These are phyloP conservation scores for Fusarium sp. DNA, from an alignment of 2,329 filamentous ascomycete species.

Conservation along the genomic window DNA sequence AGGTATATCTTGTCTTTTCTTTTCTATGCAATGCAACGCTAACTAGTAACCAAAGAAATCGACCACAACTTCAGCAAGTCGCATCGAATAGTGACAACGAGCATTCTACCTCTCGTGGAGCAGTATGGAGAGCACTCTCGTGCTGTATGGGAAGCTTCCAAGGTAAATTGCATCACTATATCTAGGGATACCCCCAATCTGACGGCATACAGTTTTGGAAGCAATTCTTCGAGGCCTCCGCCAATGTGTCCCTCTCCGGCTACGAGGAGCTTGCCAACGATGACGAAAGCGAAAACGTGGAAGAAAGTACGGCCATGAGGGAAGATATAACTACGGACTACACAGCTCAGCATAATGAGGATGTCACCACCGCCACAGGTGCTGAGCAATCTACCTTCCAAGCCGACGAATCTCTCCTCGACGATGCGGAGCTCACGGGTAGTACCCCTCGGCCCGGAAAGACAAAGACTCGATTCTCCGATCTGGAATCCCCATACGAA, in stretches of 20 bases:
- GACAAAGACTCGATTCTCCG: constrained; percentile 67
- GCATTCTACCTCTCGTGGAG: constrained; percentile 92
- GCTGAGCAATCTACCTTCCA: constrained; percentile 54
- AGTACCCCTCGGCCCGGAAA: constrained; percentile 75
- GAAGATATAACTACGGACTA: constrained; percentile 67
- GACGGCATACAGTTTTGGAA: constrained; percentile 85
- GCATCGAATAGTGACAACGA: constrained; percentile 94
- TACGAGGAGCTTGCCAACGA: constrained; percentile 86
- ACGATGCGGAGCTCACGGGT: constrained; percentile 71
- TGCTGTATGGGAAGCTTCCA: constrained; percentile 96
- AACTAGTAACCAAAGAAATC: constrained; percentile 76
- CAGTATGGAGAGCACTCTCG: constrained; percentile 95
- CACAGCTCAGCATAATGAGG: constrained; percentile 56
- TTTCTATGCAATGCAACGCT: constrained; percentile 2
- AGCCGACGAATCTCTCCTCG: constrained; percentile 75
- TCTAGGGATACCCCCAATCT: neutral
- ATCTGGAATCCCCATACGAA: constrained; percentile 83
- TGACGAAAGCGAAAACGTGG: constrained; percentile 66
- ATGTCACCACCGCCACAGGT: constrained; percentile 53
- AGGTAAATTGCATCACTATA: constrained; percentile 64
- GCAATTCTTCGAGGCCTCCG: constrained; percentile 98
- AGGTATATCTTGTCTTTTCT: constrained; percentile 63
- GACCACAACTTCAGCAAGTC: constrained; percentile 98
- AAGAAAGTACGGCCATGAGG: constrained; percentile 67
- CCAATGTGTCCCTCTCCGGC: constrained; percentile 94